Evolutionary conservation across 2,329 filamentous ascomycete genomes (phyloP).

Genomic region (Amauroascus niger): DNA sequence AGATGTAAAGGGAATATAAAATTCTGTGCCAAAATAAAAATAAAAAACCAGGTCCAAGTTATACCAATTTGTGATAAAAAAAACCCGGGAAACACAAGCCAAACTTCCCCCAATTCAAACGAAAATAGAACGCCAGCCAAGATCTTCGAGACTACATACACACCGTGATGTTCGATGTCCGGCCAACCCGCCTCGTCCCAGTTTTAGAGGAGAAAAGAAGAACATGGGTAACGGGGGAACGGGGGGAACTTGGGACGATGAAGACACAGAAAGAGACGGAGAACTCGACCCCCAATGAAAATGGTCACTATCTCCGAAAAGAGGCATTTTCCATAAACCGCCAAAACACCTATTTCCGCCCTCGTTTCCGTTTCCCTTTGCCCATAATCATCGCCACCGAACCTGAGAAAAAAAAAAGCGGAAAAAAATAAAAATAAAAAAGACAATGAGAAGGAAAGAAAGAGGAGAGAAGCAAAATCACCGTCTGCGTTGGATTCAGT

Average conservation of each 20-base stretch:
- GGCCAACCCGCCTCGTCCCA: background rate
- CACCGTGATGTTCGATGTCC: background rate
- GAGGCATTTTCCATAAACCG: background rate
- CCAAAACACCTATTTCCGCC: background rate
- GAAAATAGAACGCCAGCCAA: background rate
- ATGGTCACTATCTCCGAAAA: background rate
- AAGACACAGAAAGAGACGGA: background rate
- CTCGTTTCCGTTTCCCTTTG: background rate
- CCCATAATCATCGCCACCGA: background rate
- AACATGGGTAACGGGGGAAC: background rate
- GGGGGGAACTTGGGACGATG: background rate
- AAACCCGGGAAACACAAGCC: background rate
- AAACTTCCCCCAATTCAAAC: background rate
- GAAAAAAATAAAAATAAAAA: background rate
- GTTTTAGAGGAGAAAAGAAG: background rate
- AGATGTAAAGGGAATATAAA: too few relatives aligned
- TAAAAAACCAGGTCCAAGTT: background rate
- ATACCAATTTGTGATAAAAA: constrained; percentile 8
- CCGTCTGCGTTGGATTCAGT: background rate
- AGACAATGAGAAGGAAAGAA: background rate
- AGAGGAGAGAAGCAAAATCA: background rate
- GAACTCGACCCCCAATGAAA: background rate
- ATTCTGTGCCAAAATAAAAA: background rate
- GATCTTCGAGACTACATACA: constrained; percentile 5
- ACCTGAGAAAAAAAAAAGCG: background rate